phyloP scores from a whole-genome alignment of 2,329 filamentous ascomycete species.

The Cladobotryum protrusum region DNA sequence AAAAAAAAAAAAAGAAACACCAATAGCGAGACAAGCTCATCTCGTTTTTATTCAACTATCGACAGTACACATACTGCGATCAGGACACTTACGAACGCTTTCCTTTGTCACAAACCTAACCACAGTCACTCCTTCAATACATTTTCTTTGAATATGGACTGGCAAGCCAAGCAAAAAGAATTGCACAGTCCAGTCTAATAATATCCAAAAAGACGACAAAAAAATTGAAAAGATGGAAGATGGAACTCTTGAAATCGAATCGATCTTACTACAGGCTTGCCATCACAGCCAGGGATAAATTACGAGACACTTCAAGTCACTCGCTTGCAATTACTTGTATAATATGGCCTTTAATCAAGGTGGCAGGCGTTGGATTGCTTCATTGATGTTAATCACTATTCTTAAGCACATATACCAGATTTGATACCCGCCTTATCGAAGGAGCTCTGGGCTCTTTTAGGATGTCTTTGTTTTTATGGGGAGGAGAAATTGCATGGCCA shows the following conservation, averaged over 20 bases:
- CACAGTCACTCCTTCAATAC: slow-evolving; percentile 10
- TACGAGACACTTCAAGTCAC: not conserved
- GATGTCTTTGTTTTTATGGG: slow-evolving; percentile 8
- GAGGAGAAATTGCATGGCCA: not conserved
- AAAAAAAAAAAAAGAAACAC: not conserved
- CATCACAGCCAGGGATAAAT: slow-evolving; percentile 7
- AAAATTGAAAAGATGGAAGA: not conserved
- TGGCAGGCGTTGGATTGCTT: slow-evolving; percentile 9
- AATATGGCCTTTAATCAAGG: slow-evolving; percentile 7
- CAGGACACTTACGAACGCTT: not conserved
- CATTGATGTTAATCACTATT: not conserved
- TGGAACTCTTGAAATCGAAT: slow-evolving; percentile 7
- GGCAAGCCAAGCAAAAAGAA: no score
- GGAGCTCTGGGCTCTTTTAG: slow-evolving; percentile 5
- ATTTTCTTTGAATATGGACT: not conserved
- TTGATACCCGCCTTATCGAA: slow-evolving; percentile 17
- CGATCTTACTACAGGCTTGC: not conserved
- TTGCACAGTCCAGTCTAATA: not conserved
- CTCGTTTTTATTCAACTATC: not conserved
- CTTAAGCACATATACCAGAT: slow-evolving; percentile 15
- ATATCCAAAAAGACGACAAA: slow-evolving; percentile 1
- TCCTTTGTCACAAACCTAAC: slow-evolving; percentile 10
- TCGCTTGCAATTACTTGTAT: slow-evolving; percentile 6
- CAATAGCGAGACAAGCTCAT: slow-evolving; percentile 19
- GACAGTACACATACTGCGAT: no score